Evolutionary conservation across 768 basidiomycete species (phyloP), one percentile per base, ranked within the genome.

Genomic region (Sarcomyxa edulis): DNA sequence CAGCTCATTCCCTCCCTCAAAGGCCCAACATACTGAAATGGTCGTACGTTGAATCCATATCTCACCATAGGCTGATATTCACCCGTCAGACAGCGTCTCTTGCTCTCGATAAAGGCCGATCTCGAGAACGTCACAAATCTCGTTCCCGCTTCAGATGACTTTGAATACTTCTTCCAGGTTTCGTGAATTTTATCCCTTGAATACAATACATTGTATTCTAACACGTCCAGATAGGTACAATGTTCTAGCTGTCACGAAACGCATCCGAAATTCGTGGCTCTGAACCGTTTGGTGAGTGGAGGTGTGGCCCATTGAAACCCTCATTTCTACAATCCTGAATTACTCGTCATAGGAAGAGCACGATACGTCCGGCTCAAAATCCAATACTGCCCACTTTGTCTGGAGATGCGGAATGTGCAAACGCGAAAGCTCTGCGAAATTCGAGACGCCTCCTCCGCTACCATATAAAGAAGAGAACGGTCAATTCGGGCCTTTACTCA

Each of bases 121-220:
- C 70, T 92, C 30, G 85, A 91, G 55, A 82, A 84, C 47, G 78
- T 90, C 43, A 84, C 85, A 7, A 65, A 76, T 48, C 62, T 92
- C 20, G 61, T 63, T 35, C 88, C 88, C 21, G 69, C 72, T n/a
- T 58, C 66, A 3, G 69, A 78, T 21, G 72, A 80, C 46, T 92
- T 84, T 48, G 83, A 89, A 41, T 92, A 76, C 56, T 82, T 84
- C 67, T 91, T 92, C 66, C 57, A 82, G 67, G 87, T 85, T 35
- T n/a, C n/a, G n/a, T n/a, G n/a, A 43, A 20, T 20, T 22, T n/a
- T 24, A 32, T 22, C 30, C 22, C 21, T n/a, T 24, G 20, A 35
- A n/a, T n/a, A n/a, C n/a, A n/a, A n/a, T n/a, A n/a, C n/a, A n/a
- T n/a, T n/a, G n/a, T 35, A 20, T 44, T 40, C 18, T 12, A 40